Base-by-base conservation (phyloP, 164 flowering plant species). In the Liquidambar formosana region DNA sequence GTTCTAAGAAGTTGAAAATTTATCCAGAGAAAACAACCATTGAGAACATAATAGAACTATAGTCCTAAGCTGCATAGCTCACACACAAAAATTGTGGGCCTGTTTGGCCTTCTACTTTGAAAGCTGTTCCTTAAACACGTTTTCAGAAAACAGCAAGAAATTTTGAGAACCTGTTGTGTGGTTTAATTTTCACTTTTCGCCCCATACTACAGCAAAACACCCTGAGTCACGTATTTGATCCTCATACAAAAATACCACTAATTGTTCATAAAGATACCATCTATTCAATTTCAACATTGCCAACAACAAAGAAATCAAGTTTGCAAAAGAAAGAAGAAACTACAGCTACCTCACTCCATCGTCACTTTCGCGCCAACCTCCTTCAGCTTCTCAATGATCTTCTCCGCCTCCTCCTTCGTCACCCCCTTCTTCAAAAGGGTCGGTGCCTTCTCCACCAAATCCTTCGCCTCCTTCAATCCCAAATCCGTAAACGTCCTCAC, bases 401-500 rank as follows among this genome's bases (percentile, higher is more conserved):
- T 74, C 73, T 80, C 83, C 0, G 83, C 86, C 57, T 80, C 86
- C 52, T 83, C 86, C 57, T 78, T 82, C 3, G 83, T 57, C 4
- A 82, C 81, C 16, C 83, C 83, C 49, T 69, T 78, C 75, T 80
- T 82, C 80, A 82, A 60, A 46, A 82, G n/a, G 0, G 81, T 65
- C 0, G 85, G 85, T 16, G 81, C 78, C 64, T 78, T 80, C 76
- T 82, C 85, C 54, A 82, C 85, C 77, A 82, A 78, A 56, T 81
- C 80, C 58, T 70, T 88, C 0, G 90, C 87, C 65, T 88, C 92
- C 76, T 88, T 88, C 82, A 86, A 61, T 43, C 92, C 90, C 76
- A 86, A 75, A 64, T 81, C 89, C 54, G 97, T 94, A 75, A 87
- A 90, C 52, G 84, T 69, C 70, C 97, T 86, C 68, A 92, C 96